Conservation (phyloP, 129 eudicot genomes). For the Helianthus tuberosus region DNA sequence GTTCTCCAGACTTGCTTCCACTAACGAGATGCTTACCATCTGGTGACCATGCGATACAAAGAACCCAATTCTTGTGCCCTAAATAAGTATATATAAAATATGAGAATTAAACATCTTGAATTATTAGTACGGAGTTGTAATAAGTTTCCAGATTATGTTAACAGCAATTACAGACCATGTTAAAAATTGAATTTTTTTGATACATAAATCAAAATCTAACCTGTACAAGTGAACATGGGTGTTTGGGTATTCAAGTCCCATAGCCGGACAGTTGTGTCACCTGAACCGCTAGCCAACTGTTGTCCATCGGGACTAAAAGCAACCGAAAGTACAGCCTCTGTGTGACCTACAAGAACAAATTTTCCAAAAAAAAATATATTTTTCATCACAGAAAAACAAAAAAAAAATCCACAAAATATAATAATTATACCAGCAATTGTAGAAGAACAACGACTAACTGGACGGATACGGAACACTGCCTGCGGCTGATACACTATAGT, state of each 20-base stretch:
- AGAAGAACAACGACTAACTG: constrained; percentile 96
- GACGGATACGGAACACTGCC: constrained; percentile 94
- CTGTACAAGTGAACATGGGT: constrained; percentile 89
- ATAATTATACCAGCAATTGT: constrained; percentile 77
- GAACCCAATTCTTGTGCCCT: constrained; percentile 99
- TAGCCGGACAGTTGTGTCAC: constrained; percentile 94
- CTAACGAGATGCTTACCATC: constrained; percentile 92
- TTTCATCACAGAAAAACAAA: background rate
- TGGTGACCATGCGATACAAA: constrained; percentile 96
- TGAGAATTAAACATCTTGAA: background rate
- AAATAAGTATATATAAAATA: background rate
- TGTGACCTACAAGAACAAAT: constrained; percentile 63
- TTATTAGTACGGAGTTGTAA: constrained; percentile 1
- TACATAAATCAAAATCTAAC: constrained; percentile 36
- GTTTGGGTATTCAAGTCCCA: constrained; percentile 98
- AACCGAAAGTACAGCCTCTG: constrained; percentile 96
- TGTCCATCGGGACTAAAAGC: constrained; percentile 97
- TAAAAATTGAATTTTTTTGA: background rate
- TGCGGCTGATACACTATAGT: constrained; percentile 94
- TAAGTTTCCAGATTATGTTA: background rate
- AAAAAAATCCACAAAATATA: background rate
- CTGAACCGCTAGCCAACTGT: constrained; percentile 97
- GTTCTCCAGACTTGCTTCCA: constrained; percentile 98
- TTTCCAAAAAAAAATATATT: background rate
- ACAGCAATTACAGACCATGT: background rate